These are phyloP conservation scores for Wickerhamiella allomyrinae DNA, from an alignment of 805 yeast genomes.

Conservation along the genomic window DNA sequence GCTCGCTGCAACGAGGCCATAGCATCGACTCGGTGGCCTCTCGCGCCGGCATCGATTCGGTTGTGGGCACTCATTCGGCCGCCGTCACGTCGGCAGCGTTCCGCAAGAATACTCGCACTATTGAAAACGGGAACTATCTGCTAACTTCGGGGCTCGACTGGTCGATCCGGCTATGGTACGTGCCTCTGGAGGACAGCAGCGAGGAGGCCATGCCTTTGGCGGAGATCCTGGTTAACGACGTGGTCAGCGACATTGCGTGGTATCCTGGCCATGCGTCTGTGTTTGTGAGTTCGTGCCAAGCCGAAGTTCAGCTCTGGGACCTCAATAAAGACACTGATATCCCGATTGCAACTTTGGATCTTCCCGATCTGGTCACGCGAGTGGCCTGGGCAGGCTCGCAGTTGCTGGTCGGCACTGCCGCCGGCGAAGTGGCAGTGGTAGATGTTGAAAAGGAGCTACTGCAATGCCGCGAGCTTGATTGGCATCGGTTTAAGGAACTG, in stretches of 20 bases:
- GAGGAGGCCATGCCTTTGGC: constrained; percentile 4
- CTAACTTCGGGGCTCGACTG: constrained; percentile 27
- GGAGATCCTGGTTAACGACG: constrained; percentile 18
- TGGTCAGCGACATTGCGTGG: constrained; percentile 28
- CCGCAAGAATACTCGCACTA: constrained; percentile 17
- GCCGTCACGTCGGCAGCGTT: constrained; percentile 23
- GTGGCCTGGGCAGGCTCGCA: constrained; percentile 21
- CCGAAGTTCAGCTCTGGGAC: constrained; percentile 29
- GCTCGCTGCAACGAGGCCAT: constrained; percentile 24
- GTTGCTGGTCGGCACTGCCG: neutral
- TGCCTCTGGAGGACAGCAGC: neutral
- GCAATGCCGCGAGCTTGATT: neutral
- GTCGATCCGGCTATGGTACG: constrained; percentile 26
- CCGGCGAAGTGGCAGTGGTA: neutral
- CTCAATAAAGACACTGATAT: constrained; percentile 20
- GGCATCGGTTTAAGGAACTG: neutral
- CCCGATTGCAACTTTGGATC: constrained; percentile 17
- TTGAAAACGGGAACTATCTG: constrained; percentile 19
- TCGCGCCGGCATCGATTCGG: constrained; percentile 9
- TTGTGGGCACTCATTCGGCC: constrained; percentile 23
- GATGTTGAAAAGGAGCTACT: neutral
- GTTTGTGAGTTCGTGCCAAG: constrained; percentile 26
- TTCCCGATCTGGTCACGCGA: constrained; percentile 20
- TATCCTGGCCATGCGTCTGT: constrained; percentile 22
- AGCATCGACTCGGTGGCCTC: constrained; percentile 20